phyloP scores from a whole-genome alignment of 2,329 filamentous ascomycete genomes.

The Paraphaeosphaeria sporulosa region DNA sequence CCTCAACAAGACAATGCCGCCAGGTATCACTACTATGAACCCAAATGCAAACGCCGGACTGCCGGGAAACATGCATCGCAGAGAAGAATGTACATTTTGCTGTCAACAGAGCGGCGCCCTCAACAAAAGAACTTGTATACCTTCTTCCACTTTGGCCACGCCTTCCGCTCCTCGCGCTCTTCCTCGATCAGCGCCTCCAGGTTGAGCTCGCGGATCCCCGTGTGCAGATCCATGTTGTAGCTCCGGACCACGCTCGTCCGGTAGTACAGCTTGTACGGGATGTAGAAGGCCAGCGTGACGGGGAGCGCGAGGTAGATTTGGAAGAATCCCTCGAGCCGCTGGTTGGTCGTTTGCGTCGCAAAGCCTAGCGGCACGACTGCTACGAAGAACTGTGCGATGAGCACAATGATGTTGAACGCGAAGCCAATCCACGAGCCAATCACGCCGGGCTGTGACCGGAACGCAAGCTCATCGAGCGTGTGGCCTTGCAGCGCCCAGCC shows the following conservation, averaged over 20 bases:
- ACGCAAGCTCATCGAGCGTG: conserved; percentile 79
- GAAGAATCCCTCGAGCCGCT: conserved; percentile 74
- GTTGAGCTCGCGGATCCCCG: conserved; percentile 85
- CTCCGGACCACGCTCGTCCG: conserved; percentile 71
- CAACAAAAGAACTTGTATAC: conserved; percentile 59
- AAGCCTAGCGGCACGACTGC: conserved; percentile 78
- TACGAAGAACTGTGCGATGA: conserved; percentile 88
- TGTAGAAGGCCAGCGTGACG: conserved; percentile 72
- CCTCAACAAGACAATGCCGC: conserved; percentile 32
- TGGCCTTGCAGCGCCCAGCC: conserved; percentile 68
- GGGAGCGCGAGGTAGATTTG: conserved; percentile 74
- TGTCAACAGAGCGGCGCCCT: neutral
- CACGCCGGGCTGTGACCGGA: conserved; percentile 79
- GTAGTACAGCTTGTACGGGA: conserved; percentile 78
- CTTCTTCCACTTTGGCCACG: conserved; percentile 59
- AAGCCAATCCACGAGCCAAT: conserved; percentile 83
- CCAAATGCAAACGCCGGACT: conserved; percentile 19
- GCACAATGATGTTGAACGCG: conserved; percentile 74
- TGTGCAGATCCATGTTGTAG: conserved; percentile 84
- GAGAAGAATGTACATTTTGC: neutral
- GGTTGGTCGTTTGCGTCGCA: conserved; percentile 50
- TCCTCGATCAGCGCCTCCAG: conserved; percentile 79
- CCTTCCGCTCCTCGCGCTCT: conserved; percentile 75
- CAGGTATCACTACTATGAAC: conserved; percentile 36
- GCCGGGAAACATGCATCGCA: conserved; percentile 13